Evolutionary conservation across 1,284 basidiomycete genomes (phyloP), one percentile per base, ranked within the genome.

Genomic region (Ganoderma resinaceum): DNA sequence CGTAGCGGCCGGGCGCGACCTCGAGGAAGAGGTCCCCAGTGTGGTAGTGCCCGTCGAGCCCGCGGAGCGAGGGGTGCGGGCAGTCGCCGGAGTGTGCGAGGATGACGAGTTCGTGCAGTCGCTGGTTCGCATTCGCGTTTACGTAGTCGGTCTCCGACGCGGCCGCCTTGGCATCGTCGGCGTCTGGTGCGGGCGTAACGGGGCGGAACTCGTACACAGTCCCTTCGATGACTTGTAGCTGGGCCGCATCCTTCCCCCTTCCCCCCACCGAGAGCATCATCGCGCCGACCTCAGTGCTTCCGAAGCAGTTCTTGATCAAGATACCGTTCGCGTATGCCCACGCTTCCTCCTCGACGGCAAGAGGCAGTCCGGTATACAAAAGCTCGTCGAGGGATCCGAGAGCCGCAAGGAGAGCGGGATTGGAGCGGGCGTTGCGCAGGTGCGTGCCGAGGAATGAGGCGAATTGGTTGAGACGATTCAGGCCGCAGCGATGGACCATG

Each of bases 11-110:
- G 0, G 86, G 81, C 3, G 80, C 70, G 31, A 83, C 81, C 76
- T 90, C 86, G 72, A 87, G 84, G 82, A 92, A 92, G n/a, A 92
- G 80, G 76, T 92, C 91, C 3, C 91, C 91, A 23, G 91, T 92
- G 78, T 91, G 90, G 80, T 90, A 91, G 73, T 91, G 82, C 3
- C 91, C 89, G 76, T 92, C 90, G 0, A 81, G 70, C 53, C 82
- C 74, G 63, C 90, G 85, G 33, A 92, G 80, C 0, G 86, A 85
- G 11, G 66, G 53, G 73, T 90, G 82, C 16, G 91, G 91, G 76
- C 91, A 92, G 75, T 92, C 91, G n/a, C 82, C 82, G 8, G 91
- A 91, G 59, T 87, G 82, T 2, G 85, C 79, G 63, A 87, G 83
- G 73, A 92, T 89, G 66, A 91, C 86, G 53, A 92, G 82, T 73